These are phyloP conservation scores for Scheffersomyces titani DNA, from an alignment of 1,139 yeast genomes.

Conservation along the genomic window DNA sequence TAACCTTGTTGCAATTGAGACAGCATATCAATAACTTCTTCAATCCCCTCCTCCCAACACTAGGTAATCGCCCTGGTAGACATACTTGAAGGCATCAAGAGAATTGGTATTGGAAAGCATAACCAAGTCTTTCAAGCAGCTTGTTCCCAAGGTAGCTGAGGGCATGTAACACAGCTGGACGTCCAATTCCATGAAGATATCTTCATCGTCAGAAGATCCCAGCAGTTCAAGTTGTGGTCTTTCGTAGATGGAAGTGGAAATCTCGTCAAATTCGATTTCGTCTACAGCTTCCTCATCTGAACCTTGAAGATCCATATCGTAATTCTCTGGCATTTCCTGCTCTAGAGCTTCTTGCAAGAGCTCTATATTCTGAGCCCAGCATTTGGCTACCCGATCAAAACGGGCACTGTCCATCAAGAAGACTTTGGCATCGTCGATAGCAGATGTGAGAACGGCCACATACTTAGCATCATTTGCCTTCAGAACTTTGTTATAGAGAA, in stretches of 20 bases:
- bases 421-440: conserved; percentile 10
- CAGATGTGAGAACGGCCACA: conserved; percentile 9
- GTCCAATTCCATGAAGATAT: background rate
- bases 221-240: background rate
- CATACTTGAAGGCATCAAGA: background rate
- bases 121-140: background rate
- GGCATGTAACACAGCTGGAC: background rate
- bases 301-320: background rate
- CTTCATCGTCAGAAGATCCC: background rate
- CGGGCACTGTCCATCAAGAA: conserved; percentile 4
- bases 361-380: background rate
- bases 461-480: conserved; percentile 12
- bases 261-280: background rate
- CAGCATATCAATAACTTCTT: background rate
- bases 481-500: conserved; percentile 12
- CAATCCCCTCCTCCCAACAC: conserved; percentile 1
- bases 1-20: background rate
- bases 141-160: background rate
- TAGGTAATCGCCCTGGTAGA: background rate
- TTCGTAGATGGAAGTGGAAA: background rate
- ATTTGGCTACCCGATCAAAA: background rate
- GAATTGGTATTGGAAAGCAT: background rate
- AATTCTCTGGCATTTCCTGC: background rate
- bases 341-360: background rate
- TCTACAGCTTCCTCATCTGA: background rate